Base-by-base conservation (phyloP, 106 monocot species). In the Allium fistulosum region DNA sequence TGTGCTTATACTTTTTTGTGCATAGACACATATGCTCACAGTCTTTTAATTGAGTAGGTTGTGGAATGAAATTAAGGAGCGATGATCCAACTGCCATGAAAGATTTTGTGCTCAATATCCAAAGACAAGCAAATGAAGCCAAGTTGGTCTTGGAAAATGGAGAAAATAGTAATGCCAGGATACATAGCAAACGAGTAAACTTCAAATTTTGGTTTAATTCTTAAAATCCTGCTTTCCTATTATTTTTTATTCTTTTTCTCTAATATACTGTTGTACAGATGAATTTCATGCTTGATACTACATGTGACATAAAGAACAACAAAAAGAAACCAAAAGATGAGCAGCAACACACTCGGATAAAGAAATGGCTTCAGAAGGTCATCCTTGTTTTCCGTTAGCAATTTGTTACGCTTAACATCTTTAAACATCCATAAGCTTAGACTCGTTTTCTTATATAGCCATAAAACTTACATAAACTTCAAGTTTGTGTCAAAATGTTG, bases 281-380 rank as follows among this genome's bases (percentile, higher is more conserved):
- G 99, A 84, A 99, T 60, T 93, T 93, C 64, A 93, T 93, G 92
- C 85, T 99, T 47, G 93, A 99, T 47, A 99, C 85, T 8, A 93
- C 93, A 78, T 93, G 84, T 79, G 90, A 99, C 61, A 99, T 99
- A 68, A 99, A 99, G 65, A 93, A 93, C 76, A 93, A 99, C 70
- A 99, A 99, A 65, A 87, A 79, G 69, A 81, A 79, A 73, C 47
- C 82, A 14, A 93, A 85, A 78, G 99, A 90, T 67, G 82, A 87
- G 69, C 59, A 71, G 63, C 74, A 81, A 68, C 82, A 93, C 74
- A 67, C 78, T 63, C 84, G 99, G 10, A 65, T 99, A 66, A 99
- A 93, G 71, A 99, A 99, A 80, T 99, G 99, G 99, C 76, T 99
- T 11, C 90, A 85, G 71, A 99, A 99, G 99, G 99, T 99, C 26